Percentiles rank a stretch among this genome's conserved stretches.
phyloP scores from a whole-genome alignment of 1,284 basidiomycete genomes.

The Cystobasidium pallidum region DNA sequence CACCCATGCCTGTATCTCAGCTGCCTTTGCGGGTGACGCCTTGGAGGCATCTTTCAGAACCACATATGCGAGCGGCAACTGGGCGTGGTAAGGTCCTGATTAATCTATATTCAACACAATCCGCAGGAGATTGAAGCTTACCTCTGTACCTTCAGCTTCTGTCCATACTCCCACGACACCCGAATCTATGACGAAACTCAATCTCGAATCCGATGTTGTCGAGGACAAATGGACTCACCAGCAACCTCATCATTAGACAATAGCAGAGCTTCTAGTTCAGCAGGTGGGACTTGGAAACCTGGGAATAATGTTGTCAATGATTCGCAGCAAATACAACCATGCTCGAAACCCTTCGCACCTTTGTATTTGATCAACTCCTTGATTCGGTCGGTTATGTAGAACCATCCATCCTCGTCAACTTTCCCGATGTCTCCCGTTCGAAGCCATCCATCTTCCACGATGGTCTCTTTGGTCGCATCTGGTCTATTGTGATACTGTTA shows the following conservation, averaged over 20 bases:
- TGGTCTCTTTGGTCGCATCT: slow-evolving; percentile 50
- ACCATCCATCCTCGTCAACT: slow-evolving; percentile 47
- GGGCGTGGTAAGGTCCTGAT: neutral
- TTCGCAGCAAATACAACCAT: neutral
- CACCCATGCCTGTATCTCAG: slow-evolving; percentile 54
- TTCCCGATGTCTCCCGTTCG: slow-evolving; percentile 50
- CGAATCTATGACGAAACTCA: slow-evolving; percentile 48
- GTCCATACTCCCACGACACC: slow-evolving; percentile 51
- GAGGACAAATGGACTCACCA: neutral
- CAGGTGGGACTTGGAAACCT: slow-evolving; percentile 46
- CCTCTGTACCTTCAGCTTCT: slow-evolving; percentile 41
- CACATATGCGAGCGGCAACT: slow-evolving; percentile 51
- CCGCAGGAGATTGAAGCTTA: neutral
- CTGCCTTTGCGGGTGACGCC: slow-evolving; percentile 46
- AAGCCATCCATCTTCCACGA: slow-evolving; percentile 52
- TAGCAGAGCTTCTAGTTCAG: slow-evolving; percentile 39
- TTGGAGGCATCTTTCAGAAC: slow-evolving; percentile 49
- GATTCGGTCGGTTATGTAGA: slow-evolving; percentile 51
- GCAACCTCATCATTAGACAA: slow-evolving; percentile 33
- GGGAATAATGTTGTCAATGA: neutral
- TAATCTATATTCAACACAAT: no score
- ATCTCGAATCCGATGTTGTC: slow-evolving; percentile 37
- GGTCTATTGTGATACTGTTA: slow-evolving; percentile 55
- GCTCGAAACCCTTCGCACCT: slow-evolving; percentile 22
- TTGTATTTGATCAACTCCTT: slow-evolving; percentile 51